Conservation (phyloP, 225 moss, liverwort and hornwort species). For the Thuidium tamariscinum region DNA sequence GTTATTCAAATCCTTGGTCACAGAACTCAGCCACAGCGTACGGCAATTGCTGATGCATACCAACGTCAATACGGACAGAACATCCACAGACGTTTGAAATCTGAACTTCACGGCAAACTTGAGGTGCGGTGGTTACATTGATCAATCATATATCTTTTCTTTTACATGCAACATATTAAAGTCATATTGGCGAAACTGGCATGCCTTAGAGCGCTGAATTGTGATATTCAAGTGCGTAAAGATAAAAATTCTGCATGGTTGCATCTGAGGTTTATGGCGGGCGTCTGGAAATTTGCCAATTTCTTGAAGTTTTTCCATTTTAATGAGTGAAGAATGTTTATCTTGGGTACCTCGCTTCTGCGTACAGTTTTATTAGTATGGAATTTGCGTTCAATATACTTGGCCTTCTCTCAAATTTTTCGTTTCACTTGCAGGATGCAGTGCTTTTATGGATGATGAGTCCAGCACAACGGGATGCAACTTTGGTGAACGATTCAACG, state of each 20-base stretch:
- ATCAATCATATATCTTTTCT: background rate
- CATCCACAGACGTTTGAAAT: conserved; percentile 29
- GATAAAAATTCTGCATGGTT: no score
- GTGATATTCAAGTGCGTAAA: background rate
- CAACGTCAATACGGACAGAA: conserved; percentile 31
- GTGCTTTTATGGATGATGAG: conserved; percentile 55
- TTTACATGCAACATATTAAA: no score
- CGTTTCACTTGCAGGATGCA: conserved; percentile 14
- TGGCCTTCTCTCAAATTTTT: background rate
- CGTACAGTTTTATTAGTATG: no score
- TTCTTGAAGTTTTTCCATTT: background rate
- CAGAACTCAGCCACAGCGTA: conserved; percentile 34
- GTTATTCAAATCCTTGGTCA: conserved; percentile 51
- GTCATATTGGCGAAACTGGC: background rate
- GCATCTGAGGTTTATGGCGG: background rate
- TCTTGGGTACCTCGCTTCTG: background rate
- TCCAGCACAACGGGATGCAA: conserved; percentile 47
- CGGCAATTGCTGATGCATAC: conserved; percentile 41
- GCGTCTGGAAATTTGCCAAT: background rate
- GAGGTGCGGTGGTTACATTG: conserved; percentile 2
- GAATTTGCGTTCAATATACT: background rate
- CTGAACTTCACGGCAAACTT: conserved; percentile 43
- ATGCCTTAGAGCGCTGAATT: background rate
- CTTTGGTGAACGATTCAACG: conserved; percentile 23
- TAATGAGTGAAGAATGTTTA: background rate